These are phyloP conservation scores for Cylindrotheca closterium DNA, from an alignment of 108 stramenopile genomes.

Conservation along the genomic window DNA sequence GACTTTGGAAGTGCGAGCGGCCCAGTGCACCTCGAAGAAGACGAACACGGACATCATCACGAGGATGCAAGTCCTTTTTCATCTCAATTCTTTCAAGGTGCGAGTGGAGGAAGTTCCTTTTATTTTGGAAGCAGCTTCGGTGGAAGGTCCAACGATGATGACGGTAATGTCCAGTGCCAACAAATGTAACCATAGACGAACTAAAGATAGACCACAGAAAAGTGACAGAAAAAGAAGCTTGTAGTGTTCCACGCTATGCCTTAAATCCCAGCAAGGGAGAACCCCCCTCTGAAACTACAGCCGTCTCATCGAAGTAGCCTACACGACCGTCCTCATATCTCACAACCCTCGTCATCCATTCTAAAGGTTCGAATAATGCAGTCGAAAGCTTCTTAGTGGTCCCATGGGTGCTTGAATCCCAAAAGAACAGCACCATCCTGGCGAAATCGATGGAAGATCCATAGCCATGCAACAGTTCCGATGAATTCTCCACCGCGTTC, in stretches of 20 bases:
- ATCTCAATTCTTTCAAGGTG: conserved; percentile 5
- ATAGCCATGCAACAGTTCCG: conserved; percentile 79
- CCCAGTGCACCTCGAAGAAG: conserved; percentile 11
- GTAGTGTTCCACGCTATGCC: too few species aligned
- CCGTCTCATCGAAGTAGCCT: too few species aligned
- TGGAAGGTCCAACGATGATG: background rate
- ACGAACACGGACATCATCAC: background rate
- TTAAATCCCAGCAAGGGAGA: too few species aligned
- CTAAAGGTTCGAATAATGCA: too few species aligned
- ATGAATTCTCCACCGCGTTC: conserved; percentile 56
- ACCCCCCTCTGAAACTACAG: too few species aligned
- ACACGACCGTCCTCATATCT: too few species aligned
- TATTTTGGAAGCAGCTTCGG: conserved; percentile 6
- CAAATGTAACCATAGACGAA: conserved; percentile 8
- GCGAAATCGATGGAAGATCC: conserved; percentile 78
- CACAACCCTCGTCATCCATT: too few species aligned
- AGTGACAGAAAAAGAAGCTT: background rate
- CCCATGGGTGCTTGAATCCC: conserved; percentile 83
- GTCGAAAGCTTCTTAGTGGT: conserved; percentile 43
- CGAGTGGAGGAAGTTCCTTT: background rate
- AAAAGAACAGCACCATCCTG: conserved; percentile 72
- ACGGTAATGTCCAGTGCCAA: conserved; percentile 20
- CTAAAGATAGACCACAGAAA: background rate
- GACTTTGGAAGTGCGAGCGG: conserved; percentile 23
- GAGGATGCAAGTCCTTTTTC: conserved; percentile 6